phyloP scores from a whole-genome alignment of 768 basidiomycete genomes.

The Suillus subalutaceus region DNA sequence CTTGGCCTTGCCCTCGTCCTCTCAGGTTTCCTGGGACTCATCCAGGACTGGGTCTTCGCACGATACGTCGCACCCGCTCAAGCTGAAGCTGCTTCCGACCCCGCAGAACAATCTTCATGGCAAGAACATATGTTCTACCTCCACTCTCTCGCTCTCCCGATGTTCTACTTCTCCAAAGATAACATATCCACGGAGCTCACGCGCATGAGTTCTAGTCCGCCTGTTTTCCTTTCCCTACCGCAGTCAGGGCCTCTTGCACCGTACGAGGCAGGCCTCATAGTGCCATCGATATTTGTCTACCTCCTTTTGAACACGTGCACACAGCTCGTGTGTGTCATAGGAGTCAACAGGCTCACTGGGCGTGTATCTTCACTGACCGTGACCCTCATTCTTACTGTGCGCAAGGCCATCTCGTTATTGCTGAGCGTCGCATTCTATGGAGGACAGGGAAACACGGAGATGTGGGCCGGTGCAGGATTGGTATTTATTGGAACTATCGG shows the following conservation, averaged over 20 bases:
- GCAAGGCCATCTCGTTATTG: slow-evolving; percentile 77
- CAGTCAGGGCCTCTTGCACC: slow-evolving; percentile 13
- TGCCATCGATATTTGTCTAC: slow-evolving; percentile 65
- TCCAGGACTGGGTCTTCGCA: slow-evolving; percentile 79
- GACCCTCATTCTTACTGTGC: slow-evolving; percentile 77
- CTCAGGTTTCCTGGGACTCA: slow-evolving; percentile 79
- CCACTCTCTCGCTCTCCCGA: slow-evolving; percentile 77
- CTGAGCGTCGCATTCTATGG: slow-evolving; percentile 64
- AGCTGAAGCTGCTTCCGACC: slow-evolving; percentile 22
- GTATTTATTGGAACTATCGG: slow-evolving; percentile 73
- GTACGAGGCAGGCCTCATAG: slow-evolving; percentile 32
- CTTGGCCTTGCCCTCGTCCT: slow-evolving; percentile 78
- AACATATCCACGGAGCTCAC: slow-evolving; percentile 43
- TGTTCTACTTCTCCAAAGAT: slow-evolving; percentile 65
- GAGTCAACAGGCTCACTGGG: slow-evolving; percentile 84
- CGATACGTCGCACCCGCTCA: slow-evolving; percentile 41
- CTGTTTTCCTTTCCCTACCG: slow-evolving; percentile 16
- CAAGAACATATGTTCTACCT: slow-evolving; percentile 93
- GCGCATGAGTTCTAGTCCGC: slow-evolving; percentile 17
- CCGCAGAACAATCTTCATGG: slow-evolving; percentile 54
- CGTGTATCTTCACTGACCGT: slow-evolving; percentile 76
- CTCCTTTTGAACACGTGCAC: slow-evolving; percentile 80
- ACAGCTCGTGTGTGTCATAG: slow-evolving; percentile 82
- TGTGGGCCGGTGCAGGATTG: slow-evolving; percentile 71
- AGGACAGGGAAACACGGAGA: slow-evolving; percentile 41